These are phyloP conservation scores for Linum trigynum DNA, from an alignment of 345 rosid genomes.

Conservation along the genomic window DNA sequence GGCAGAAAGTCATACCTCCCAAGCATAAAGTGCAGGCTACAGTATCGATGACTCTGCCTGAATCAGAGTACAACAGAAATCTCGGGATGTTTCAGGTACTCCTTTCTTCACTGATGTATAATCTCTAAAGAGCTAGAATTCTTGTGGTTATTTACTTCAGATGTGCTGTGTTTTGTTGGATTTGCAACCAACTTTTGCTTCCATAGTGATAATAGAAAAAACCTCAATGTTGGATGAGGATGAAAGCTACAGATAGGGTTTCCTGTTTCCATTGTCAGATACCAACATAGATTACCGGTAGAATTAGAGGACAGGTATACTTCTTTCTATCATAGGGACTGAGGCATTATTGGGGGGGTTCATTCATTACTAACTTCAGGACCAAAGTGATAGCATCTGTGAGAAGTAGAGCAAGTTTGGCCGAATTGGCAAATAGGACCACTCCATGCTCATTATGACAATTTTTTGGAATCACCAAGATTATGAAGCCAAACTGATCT, in stretches of 20 bases:
- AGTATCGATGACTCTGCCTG: conserved; percentile 54
- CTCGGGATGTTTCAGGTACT: conserved; percentile 88
- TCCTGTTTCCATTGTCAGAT: no score
- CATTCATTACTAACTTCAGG: not conserved
- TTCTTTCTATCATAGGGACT: no score
- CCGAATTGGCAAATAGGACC: not conserved
- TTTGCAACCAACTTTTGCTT: not conserved
- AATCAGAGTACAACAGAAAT: conserved; percentile 66
- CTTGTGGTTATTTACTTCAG: not conserved
- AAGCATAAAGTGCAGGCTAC: conserved; percentile 36
- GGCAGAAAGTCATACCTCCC: conserved; percentile 27
- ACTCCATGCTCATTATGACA: no score
- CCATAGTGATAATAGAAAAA: not conserved
- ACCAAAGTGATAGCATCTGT: not conserved
- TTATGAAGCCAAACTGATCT: not conserved
- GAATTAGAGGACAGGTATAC: not conserved
- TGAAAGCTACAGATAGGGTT: no score
- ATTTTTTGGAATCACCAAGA: no score
- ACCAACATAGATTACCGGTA: not conserved
- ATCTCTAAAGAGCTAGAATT: not conserved
- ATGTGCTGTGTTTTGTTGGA: not conserved
- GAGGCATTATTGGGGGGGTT: no score
- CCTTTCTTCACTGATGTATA: conserved; percentile 1
- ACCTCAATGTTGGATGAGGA: no score
- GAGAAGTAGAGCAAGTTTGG: not conserved